Evolutionary conservation across 805 yeast species (phyloP).

Genomic region (Candida ponderosae): DNA sequence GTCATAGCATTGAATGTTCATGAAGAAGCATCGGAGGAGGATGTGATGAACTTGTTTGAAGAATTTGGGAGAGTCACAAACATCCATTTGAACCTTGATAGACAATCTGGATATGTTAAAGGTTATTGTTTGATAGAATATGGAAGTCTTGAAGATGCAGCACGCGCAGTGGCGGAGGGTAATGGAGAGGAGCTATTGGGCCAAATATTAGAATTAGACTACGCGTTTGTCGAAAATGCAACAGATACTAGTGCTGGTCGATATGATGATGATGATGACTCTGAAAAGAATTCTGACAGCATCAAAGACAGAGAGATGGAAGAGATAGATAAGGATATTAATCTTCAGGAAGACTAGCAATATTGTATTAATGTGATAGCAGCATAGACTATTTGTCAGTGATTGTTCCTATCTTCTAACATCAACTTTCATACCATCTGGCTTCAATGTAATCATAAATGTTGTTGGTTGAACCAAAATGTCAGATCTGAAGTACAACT

Average conservation of each 20-base stretch:
- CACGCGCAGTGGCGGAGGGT: slow-evolving; percentile 22
- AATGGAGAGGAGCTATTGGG: slow-evolving; percentile 27
- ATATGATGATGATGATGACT: not conserved
- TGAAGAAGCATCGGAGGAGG: slow-evolving; percentile 39
- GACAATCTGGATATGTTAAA: slow-evolving; percentile 29
- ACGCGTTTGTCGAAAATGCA: slow-evolving; percentile 27
- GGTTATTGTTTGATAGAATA: slow-evolving; percentile 36
- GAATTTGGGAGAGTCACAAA: slow-evolving; percentile 31
- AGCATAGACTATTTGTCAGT: no score
- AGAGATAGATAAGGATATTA: not conserved
- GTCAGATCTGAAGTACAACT: no score
- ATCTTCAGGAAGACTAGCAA: no score
- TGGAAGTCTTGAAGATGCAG: slow-evolving; percentile 23
- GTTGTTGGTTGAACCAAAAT: no score
- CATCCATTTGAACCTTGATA: slow-evolving; percentile 33
- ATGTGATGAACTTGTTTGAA: slow-evolving; percentile 29
- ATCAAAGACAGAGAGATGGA: not conserved
- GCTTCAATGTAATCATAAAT: no score
- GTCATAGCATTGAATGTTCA: slow-evolving; percentile 31
- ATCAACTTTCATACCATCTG: no score
- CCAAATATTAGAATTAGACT: slow-evolving; percentile 23
- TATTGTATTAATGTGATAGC: no score
- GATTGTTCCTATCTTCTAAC: no score
- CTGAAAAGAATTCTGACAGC: not conserved
- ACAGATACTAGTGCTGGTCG: not conserved